A percentile compares a stretch with the other conserved stretches of the same genome.
Evolutionary conservation across 169 alveolate species (phyloP).

Genomic region (Babesia gibsoni): DNA sequence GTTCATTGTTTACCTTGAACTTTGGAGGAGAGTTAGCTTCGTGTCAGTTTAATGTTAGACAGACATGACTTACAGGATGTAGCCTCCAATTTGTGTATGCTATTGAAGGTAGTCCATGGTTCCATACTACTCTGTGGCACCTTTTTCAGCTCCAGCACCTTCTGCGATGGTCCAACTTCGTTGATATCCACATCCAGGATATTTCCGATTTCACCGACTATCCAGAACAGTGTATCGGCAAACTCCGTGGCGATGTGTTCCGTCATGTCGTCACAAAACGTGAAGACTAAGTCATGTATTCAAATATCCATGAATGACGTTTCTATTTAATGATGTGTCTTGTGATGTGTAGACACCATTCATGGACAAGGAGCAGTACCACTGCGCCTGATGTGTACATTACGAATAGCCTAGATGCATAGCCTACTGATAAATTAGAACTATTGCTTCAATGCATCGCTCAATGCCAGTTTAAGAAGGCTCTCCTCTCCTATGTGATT

Average conservation of each 20-base stretch:
- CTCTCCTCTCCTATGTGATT: no score
- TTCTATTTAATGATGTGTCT: not conserved
- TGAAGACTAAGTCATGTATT: not conserved
- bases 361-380: no score
- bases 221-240: conserved; percentile 36
- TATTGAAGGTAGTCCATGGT: conserved; percentile 11
- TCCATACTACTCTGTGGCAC: conserved; percentile 13
- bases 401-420: no score
- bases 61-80: conserved; percentile 1
- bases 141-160: not conserved
- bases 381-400: no score
- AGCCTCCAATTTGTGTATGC: not conserved
- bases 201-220: conserved; percentile 16
- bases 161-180: not conserved
- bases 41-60: not conserved
- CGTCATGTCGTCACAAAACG: not conserved
- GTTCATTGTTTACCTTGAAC: conserved; percentile 25
- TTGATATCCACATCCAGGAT: not conserved
- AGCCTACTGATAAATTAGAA: no score
- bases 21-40: conserved; percentile 46
- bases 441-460: no score
- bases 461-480: no score
- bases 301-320: not conserved
- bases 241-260: conserved; percentile 9
- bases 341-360: conserved; percentile 5